Percentiles rank a stretch among this genome's conserved stretches.
phyloP scores from a whole-genome alignment of 176 grass and related monocot genomes.

The Lolium rigidum region DNA sequence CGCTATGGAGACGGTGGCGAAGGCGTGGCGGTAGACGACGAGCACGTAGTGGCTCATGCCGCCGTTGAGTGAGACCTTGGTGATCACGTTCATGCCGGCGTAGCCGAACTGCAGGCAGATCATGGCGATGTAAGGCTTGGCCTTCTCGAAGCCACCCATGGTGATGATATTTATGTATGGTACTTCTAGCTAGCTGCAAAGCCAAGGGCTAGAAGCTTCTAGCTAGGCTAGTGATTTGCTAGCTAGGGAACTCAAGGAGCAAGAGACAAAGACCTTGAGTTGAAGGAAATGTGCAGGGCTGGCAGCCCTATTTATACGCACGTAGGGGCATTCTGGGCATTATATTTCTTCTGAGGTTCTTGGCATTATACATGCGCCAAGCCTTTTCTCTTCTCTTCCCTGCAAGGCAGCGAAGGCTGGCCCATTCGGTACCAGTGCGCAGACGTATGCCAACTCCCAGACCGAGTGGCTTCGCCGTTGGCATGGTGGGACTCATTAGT shows the following conservation, averaged over 20 bases:
- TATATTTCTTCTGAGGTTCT: neutral
- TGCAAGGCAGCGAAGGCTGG: neutral
- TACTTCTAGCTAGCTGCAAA: slow-evolving; percentile 8
- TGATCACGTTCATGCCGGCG: slow-evolving; percentile 95
- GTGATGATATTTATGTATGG: neutral
- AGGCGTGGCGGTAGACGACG: slow-evolving; percentile 95
- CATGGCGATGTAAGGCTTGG: slow-evolving; percentile 94
- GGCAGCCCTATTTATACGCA: slow-evolving; percentile 36
- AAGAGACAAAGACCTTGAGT: slow-evolving; percentile 46
- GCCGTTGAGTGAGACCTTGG: slow-evolving; percentile 88
- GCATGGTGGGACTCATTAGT: neutral
- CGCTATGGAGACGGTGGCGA: slow-evolving; percentile 90
- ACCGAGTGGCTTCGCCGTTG: slow-evolving; percentile 34
- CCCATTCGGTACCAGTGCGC: slow-evolving; percentile 28
- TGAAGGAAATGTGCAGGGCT: slow-evolving; percentile 44
- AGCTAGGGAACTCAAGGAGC: slow-evolving; percentile 55
- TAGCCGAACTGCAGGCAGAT: slow-evolving; percentile 92
- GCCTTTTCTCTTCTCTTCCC: neutral
- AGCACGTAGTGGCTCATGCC: slow-evolving; percentile 98
- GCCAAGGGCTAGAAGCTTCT: neutral
- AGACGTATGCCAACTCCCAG: slow-evolving; percentile 36
- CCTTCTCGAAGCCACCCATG: slow-evolving; percentile 68
- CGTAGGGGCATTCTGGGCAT: slow-evolving; percentile 16
- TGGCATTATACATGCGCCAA: neutral
- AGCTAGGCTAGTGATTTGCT: neutral